phyloP scores from a whole-genome alignment of 2,329 filamentous ascomycete genomes.

The Fusarium zealandicum region DNA sequence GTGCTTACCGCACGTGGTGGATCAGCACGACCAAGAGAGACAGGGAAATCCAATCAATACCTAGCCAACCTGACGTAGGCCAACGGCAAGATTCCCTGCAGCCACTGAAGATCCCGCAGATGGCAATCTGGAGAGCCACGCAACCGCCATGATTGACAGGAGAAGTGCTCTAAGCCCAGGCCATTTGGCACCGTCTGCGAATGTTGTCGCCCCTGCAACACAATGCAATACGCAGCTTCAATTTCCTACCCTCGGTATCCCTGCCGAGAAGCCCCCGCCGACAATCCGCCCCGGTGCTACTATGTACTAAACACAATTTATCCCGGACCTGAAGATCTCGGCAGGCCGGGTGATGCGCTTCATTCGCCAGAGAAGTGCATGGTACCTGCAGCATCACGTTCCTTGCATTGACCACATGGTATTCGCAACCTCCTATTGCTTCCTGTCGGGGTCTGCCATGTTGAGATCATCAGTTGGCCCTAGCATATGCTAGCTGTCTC shows the following conservation, averaged over 20 bases:
- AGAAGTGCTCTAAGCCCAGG: slow-evolving; percentile 31
- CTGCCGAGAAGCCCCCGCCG: slow-evolving; percentile 10
- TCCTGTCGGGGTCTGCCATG: slow-evolving; percentile 10
- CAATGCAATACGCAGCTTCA: neutral
- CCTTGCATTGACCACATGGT: slow-evolving; percentile 17
- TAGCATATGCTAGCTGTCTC: slow-evolving; percentile 18
- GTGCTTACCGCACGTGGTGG: slow-evolving; percentile 14
- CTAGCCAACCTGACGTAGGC: slow-evolving; percentile 1
- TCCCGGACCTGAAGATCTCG: slow-evolving; percentile 29
- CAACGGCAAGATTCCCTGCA: neutral
- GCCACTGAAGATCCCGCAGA: slow-evolving; percentile 33
- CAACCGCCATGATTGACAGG: slow-evolving; percentile 31
- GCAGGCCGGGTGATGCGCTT: slow-evolving; percentile 13
- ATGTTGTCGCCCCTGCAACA: slow-evolving; percentile 9
- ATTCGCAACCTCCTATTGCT: slow-evolving; percentile 31
- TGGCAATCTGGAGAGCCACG: slow-evolving; percentile 26
- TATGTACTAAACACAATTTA: slow-evolving; percentile 2
- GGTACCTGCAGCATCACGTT: slow-evolving; percentile 37
- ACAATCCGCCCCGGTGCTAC: neutral
- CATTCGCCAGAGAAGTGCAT: slow-evolving; percentile 24
- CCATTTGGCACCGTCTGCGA: slow-evolving; percentile 30
- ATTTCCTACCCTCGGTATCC: slow-evolving; percentile 10
- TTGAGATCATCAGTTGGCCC: slow-evolving; percentile 18
- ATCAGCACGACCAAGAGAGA: slow-evolving; percentile 19
- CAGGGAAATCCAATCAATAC: slow-evolving; percentile 34